A percentile compares a stretch with the other conserved stretches of the same genome.
phyloP scores from a whole-genome alignment of 179 eudicot species.

The Silene noctiflora region DNA sequence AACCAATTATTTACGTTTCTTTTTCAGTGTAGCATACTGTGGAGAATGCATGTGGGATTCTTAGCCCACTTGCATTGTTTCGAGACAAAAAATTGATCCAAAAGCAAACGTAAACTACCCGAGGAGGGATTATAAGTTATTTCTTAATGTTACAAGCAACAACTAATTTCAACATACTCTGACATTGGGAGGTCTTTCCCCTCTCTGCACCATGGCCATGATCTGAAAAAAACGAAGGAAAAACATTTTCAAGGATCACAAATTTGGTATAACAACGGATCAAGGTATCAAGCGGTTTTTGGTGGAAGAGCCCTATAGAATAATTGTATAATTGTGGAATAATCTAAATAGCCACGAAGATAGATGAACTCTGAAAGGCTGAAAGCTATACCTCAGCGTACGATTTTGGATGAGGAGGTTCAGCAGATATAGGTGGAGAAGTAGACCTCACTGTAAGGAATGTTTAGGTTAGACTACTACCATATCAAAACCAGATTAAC shows the following conservation, averaged over 20 bases:
- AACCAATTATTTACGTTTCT: background rate
- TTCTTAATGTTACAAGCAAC: background rate
- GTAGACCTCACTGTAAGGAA: conserved; percentile 54
- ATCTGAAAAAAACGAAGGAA: conserved; percentile 43
- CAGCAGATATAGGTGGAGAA: conserved; percentile 54
- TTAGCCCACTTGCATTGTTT: too few relatives aligned
- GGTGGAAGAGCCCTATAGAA: background rate
- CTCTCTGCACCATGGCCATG: conserved; percentile 87
- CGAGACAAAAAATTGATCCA: too few relatives aligned
- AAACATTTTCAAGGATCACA: conserved; percentile 14
- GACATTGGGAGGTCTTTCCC: conserved; percentile 72
- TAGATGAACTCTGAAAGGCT: background rate
- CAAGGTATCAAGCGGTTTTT: conserved; percentile 8
- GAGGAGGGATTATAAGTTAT: background rate
- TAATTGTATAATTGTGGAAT: background rate
- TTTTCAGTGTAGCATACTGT: too few relatives aligned
- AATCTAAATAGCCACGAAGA: background rate
- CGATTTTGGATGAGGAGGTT: conserved; percentile 75
- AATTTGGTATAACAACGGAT: background rate
- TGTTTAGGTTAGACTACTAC: conserved; percentile 14
- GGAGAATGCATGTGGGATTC: too few relatives aligned
- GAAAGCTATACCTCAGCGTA: conserved; percentile 58
- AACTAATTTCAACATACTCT: conserved; percentile 29
- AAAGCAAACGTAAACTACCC: too few relatives aligned
- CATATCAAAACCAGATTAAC: conserved; percentile 5